Evolutionary conservation across 345 rosid genomes (phyloP).

Genomic region (Salix koriyanagi): DNA sequence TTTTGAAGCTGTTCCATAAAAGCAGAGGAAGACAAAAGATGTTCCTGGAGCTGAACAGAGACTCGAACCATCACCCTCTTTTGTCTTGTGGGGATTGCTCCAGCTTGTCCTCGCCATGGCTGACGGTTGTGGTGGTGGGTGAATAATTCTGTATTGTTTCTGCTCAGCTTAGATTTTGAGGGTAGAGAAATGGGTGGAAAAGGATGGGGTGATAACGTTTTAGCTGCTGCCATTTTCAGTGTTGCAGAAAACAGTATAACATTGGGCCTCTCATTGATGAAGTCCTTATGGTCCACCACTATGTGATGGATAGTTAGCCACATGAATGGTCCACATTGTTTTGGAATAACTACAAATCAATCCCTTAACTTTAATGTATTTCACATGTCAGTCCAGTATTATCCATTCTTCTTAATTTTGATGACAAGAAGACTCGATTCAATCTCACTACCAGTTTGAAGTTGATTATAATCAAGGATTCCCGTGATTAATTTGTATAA

Average conservation of each 20-base stretch:
- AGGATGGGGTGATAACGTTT: constrained; percentile 18
- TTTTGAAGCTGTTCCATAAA: constrained; percentile 23
- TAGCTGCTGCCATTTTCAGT: constrained; percentile 30
- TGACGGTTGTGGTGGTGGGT: constrained; percentile 4
- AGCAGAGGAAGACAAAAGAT: constrained; percentile 18
- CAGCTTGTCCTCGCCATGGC: constrained; percentile 23
- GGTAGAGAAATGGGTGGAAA: constrained; percentile 8
- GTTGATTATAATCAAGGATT: too few relatives aligned
- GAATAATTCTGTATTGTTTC: neutral
- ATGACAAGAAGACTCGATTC: too few relatives aligned
- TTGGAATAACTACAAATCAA: neutral
- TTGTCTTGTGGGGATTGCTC: constrained; percentile 5
- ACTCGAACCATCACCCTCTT: constrained; percentile 16
- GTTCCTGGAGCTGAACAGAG: constrained; percentile 25
- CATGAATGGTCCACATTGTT: constrained; percentile 18
- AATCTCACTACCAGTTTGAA: too few relatives aligned
- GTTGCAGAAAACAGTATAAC: neutral
- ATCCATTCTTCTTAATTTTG: too few relatives aligned
- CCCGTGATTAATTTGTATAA: too few relatives aligned
- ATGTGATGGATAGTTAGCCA: neutral
- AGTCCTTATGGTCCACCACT: neutral
- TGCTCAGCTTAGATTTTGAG: constrained; percentile 17
- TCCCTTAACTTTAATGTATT: too few relatives aligned
- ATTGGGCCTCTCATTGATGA: neutral
- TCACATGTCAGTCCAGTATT: too few relatives aligned